phyloP scores from a whole-genome alignment of 1,284 basidiomycete genomes.

The Farysia itapuensis region DNA sequence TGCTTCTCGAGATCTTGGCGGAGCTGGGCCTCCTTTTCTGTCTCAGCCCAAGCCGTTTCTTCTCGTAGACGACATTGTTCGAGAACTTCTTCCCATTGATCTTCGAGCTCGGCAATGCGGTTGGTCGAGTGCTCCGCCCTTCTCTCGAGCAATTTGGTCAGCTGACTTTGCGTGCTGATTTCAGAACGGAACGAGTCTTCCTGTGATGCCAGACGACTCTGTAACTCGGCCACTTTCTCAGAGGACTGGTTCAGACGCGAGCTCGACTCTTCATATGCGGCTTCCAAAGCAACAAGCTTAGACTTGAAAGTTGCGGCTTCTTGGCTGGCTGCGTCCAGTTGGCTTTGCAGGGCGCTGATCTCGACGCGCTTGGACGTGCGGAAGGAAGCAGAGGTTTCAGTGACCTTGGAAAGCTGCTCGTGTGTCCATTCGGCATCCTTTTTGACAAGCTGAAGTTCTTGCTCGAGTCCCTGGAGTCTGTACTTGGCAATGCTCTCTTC shows the following conservation, averaged over 20 bases:
- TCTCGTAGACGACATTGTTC: slow-evolving; percentile 72
- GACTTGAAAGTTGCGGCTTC: slow-evolving; percentile 68
- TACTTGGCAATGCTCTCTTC: slow-evolving; percentile 63
- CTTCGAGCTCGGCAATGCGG: slow-evolving; percentile 75
- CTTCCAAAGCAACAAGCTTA: slow-evolving; percentile 71
- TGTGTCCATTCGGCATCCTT: slow-evolving; percentile 69
- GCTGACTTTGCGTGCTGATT: slow-evolving; percentile 70
- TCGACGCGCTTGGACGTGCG: slow-evolving; percentile 66
- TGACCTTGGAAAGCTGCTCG: slow-evolving; percentile 45
- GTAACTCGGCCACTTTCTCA: slow-evolving; percentile 71
- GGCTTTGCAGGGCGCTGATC: slow-evolving; percentile 71
- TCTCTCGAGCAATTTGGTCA: slow-evolving; percentile 78
- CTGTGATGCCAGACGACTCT: slow-evolving; percentile 73
- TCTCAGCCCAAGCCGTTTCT: slow-evolving; percentile 68
- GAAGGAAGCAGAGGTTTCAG: slow-evolving; percentile 31
- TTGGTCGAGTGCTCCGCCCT: slow-evolving; percentile 76
- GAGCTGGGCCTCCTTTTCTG: slow-evolving; percentile 64
- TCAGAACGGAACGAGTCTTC: slow-evolving; percentile 77
- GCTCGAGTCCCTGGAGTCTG: slow-evolving; percentile 74
- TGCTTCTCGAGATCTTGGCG: slow-evolving; percentile 61
- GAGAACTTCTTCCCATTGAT: slow-evolving; percentile 73
- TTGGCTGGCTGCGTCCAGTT: slow-evolving; percentile 71
- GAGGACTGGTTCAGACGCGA: slow-evolving; percentile 72
- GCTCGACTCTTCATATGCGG: slow-evolving; percentile 69
- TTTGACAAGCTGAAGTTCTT: slow-evolving; percentile 74